Base-by-base conservation (phyloP, 1,284 basidiomycete species). In the Agroathelia rolfsii region DNA sequence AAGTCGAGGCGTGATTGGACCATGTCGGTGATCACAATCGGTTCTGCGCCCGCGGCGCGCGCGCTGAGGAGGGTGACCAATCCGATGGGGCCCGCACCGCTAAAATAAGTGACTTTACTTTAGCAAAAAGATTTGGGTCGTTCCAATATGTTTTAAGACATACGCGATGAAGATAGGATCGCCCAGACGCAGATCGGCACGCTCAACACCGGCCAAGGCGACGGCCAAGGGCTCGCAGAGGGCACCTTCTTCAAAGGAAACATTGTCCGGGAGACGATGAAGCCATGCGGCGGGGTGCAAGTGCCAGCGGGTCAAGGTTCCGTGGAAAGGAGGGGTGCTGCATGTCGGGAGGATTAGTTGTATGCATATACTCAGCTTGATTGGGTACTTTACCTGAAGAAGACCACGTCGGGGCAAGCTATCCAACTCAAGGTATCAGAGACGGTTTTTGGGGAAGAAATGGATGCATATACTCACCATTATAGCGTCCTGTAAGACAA, bases 51-150 rank as follows among this genome's bases (percentile, higher is more conserved):
- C 29, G 85, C 71, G 16, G 83, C 87, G 43, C 80, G 74, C 16
- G 83, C 81, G 28, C 85, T 81, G 9, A 85, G 76, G 39, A 88
- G 72, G 27, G 74, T 69, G 26, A 89, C 66, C 14, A 94, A 64
- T 6, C 89, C 88, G 38, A 93, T 89, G 1, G 89, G 89, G 10
- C 89, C 89, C 20, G 89, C 87, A 35, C 73, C 74, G 43, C 72
- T 76, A 36, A 25, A 21, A 30, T 26, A 22, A 11, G 13, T n/a
- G 19, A 50, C 29, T 47, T 11, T 10, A 16, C 32, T 25, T 11
- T 15, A 23, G 29, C 17, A 33, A 18, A 23, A 14, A 16, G 8
- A 20, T 16, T 13, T 20, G 24, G n/a, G 16, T 24, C 24, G 24
- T 5, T 15, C 13, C 22, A 17, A 6, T 5, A 19, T 16, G 5